Evolutionary conservation across 352 stramenopile species (phyloP).

Genomic region (Phytophthora citricola): DNA sequence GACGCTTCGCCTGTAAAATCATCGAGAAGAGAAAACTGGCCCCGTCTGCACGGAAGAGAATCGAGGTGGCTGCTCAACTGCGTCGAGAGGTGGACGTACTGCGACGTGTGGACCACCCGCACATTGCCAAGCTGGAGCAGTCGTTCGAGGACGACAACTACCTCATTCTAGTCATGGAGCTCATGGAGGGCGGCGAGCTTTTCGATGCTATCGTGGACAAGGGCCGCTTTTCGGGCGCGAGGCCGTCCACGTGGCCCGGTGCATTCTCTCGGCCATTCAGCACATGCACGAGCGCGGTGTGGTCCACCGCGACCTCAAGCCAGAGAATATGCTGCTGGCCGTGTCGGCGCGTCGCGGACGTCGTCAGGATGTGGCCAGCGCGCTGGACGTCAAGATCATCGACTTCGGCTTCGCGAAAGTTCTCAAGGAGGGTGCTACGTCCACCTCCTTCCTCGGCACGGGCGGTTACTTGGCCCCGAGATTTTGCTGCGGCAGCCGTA

Average conservation of each 20-base stretch:
- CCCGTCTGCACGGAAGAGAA: conserved; percentile 50
- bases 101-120: conserved; percentile 61
- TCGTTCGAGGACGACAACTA: conserved; percentile 75
- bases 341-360: conserved; percentile 30
- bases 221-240: conserved; percentile 58
- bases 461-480: conserved; percentile 97
- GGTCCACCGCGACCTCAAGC: conserved; percentile 79
- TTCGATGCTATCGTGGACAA: conserved; percentile 84
- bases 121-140: conserved; percentile 75
- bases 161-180: conserved; percentile 76
- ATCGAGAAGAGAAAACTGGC: conserved; percentile 76
- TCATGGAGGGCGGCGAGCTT: conserved; percentile 80
- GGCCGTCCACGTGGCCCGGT: conserved; percentile 54
- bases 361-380: conserved; percentile 7
- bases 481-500: conserved; percentile 97
- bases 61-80: conserved; percentile 65
- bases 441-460: conserved; percentile 81
- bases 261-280: conserved; percentile 72
- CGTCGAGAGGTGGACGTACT: conserved; percentile 74
- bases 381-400: conserved; percentile 96
- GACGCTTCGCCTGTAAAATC: conserved; percentile 77
- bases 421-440: conserved; percentile 55
- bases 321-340: conserved; percentile 77
- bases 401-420: conserved; percentile 98
- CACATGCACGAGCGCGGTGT: conserved; percentile 80